Percentiles rank a stretch among this genome's conserved stretches.
Conservation (phyloP, 352 stramenopile species). For the Phytophthora palmivora region DNA sequence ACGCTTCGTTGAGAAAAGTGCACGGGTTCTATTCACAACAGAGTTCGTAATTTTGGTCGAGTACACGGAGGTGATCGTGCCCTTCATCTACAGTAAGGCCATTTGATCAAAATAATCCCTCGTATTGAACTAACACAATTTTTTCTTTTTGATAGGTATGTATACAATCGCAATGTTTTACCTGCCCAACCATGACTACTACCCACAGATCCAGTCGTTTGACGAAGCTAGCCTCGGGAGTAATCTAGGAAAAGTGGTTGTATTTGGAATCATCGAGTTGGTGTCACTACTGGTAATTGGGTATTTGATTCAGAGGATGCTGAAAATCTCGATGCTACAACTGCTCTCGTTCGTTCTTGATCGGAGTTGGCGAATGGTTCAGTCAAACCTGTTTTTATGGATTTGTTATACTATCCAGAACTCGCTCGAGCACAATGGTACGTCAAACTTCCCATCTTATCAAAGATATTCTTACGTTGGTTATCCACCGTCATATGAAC, state of each 20-base stretch:
- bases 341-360: constrained; percentile 10
- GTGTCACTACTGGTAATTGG: constrained; percentile 1
- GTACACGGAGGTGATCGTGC: constrained; percentile 17
- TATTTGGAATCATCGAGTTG: constrained; percentile 2
- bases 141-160: constrained; percentile 1
- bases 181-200: constrained; percentile 6
- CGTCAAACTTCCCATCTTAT: background rate
- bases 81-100: constrained; percentile 11
- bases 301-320: constrained; percentile 3
- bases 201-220: background rate
- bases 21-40: constrained; percentile 7
- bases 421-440: constrained; percentile 13
- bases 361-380: constrained; percentile 12
- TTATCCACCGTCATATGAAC: background rate
- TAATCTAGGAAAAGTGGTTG: constrained; percentile 2
- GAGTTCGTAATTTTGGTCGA: constrained; percentile 13
- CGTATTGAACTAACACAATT: background rate
- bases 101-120: background rate
- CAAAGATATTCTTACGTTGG: background rate
- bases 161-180: constrained; percentile 9
- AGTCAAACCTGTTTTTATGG: constrained; percentile 16
- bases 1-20: constrained; percentile 7
- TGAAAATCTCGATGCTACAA: constrained; percentile 7
- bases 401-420: constrained; percentile 22
- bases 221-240: background rate